These are phyloP conservation scores for Schizochytrium sp. DNA, from an alignment of 108 stramenopile genomes.

Conservation along the genomic window DNA sequence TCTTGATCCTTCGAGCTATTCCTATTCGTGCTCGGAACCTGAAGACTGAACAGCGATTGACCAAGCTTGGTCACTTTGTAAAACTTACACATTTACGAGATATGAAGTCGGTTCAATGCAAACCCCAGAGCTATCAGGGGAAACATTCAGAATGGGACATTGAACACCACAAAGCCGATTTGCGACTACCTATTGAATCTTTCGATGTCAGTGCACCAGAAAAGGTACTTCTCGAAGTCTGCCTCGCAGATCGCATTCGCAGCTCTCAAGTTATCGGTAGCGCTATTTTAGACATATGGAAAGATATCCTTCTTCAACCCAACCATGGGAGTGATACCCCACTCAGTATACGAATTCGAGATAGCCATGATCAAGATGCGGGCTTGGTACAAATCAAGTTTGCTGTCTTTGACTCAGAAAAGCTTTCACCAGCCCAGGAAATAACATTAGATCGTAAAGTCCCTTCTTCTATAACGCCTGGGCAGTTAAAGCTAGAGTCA, in stretches of 20 bases:
- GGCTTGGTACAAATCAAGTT: conserved; percentile 5
- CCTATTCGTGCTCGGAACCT: background rate
- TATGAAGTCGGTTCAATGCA: background rate
- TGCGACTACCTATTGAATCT: conserved; percentile 3
- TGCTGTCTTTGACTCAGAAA: background rate
- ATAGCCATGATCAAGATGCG: background rate
- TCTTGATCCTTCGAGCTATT: background rate
- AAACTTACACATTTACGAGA: conserved; percentile 26
- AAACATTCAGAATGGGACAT: background rate
- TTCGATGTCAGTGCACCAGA: background rate
- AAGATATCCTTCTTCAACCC: background rate
- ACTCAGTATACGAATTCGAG: conserved; percentile 14
- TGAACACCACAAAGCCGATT: background rate
- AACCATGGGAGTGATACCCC: conserved; percentile 5
- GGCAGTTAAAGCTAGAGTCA: too few species aligned
- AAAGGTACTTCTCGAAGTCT: conserved; percentile 30
- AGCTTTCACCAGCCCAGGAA: background rate
- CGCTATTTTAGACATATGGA: background rate
- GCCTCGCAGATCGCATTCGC: background rate
- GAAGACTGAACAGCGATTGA: background rate
- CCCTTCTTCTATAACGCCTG: too few species aligned
- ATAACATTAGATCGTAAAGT: background rate
- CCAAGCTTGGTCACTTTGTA: conserved; percentile 39
- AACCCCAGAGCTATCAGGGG: background rate
- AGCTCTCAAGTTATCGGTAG: background rate